phyloP scores from a whole-genome alignment of 2,329 filamentous ascomycete species.

The Penicillium hordei region DNA sequence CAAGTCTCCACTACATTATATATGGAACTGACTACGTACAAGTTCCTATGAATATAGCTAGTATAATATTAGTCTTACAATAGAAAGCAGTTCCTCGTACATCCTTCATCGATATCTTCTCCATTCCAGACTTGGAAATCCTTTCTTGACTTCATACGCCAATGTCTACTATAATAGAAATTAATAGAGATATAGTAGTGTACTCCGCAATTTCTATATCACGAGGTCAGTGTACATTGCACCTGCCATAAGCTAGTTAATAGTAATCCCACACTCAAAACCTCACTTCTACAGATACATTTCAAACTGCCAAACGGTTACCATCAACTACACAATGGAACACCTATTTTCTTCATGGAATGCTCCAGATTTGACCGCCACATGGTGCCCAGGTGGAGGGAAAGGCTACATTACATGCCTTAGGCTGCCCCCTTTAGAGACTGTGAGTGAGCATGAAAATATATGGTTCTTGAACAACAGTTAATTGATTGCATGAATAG shows the following conservation, averaged over 20 bases:
- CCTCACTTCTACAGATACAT: too few species aligned
- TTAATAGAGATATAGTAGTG: not conserved
- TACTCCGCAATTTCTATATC: not conserved
- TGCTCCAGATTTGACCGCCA: too few species aligned
- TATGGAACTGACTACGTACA: not conserved
- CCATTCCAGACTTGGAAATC: not conserved
- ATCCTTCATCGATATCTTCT: not conserved
- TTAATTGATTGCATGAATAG: too few species aligned
- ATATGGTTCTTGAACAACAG: too few species aligned
- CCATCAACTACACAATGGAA: too few species aligned
- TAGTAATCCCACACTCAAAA: too few species aligned
- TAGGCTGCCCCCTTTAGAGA: too few species aligned
- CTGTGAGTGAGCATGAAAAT: too few species aligned
- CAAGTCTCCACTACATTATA: not conserved
- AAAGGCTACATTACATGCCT: too few species aligned
- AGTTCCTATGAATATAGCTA: not conserved
- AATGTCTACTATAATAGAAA: not conserved
- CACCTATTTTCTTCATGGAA: too few species aligned
- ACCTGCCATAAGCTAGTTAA: not conserved
- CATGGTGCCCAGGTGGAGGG: too few species aligned
- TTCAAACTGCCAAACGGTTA: too few species aligned
- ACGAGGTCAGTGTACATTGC: not conserved
- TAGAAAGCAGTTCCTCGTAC: not conserved
- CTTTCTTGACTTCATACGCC: not conserved
- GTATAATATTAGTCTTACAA: not conserved